Percentiles rank a stretch among this genome's conserved stretches.
phyloP scores from a whole-genome alignment of 805 yeast species.

The Candida ovalis region DNA sequence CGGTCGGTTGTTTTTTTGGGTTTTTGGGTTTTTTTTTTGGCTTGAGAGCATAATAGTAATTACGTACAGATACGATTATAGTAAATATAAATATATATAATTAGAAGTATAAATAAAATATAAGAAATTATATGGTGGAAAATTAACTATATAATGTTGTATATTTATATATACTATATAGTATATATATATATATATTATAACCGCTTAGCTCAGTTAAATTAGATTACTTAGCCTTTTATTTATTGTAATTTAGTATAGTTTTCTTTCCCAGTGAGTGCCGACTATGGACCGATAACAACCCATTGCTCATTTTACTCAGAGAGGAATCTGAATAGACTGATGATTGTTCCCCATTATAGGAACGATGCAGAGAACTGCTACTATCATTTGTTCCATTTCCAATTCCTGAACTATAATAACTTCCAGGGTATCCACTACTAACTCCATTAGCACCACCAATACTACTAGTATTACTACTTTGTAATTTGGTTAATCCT shows the following conservation, averaged over 20 bases:
- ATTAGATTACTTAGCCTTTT: too few relatives aligned
- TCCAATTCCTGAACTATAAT: constrained; percentile 6
- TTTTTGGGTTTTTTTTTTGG: too few relatives aligned
- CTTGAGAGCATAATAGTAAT: too few relatives aligned
- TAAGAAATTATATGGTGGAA: too few relatives aligned
- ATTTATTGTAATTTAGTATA: constrained; percentile 7
- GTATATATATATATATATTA: not conserved
- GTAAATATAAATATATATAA: too few relatives aligned
- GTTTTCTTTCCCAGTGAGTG: constrained; percentile 11
- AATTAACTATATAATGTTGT: too few relatives aligned
- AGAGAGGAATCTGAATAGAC: constrained; percentile 17
- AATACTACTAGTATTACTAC: not conserved
- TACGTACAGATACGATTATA: too few relatives aligned
- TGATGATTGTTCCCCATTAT: constrained; percentile 9
- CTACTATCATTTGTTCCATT: constrained; percentile 1
- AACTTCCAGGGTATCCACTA: constrained; percentile 5
- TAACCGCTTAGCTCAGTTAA: too few relatives aligned
- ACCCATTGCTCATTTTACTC: constrained; percentile 12
- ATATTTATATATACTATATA: not conserved
- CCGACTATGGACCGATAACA: constrained; percentile 6
- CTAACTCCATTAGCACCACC: not conserved
- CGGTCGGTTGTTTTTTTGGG: too few relatives aligned
- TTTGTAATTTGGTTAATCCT: constrained; percentile 6
- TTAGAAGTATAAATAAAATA: too few relatives aligned
- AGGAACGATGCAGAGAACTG: constrained; percentile 7